Evolutionary conservation across 169 alveolate species (phyloP).

Genomic region (Plasmodium knowlesi): DNA sequence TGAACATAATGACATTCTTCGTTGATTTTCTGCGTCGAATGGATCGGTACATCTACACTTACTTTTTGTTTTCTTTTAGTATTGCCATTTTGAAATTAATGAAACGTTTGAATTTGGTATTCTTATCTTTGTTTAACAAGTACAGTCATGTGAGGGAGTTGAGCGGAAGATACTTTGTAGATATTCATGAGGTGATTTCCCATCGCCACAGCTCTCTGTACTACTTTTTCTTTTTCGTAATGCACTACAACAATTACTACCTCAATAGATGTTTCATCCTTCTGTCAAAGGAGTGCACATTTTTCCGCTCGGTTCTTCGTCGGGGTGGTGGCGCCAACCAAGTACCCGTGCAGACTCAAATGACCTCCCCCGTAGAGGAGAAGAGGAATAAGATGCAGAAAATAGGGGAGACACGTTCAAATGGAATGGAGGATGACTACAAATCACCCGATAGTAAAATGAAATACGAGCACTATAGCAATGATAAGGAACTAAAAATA

Average conservation of each 20-base stretch:
- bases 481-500: conserved; percentile 1
- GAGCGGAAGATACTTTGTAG: conserved; percentile 1
- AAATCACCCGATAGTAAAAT: neutral
- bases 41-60: neutral
- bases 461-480: neutral
- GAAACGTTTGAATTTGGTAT: neutral
- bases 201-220: conserved; percentile 19
- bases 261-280: conserved; percentile 5
- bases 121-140: neutral
- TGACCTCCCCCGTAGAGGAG: neutral
- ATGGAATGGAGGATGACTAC: neutral
- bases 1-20: conserved; percentile 62
- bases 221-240: conserved; percentile 64
- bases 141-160: conserved; percentile 35
- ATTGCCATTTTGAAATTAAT: conserved; percentile 5
- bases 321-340: neutral
- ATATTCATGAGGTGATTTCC: conserved; percentile 2
- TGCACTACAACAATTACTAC: conserved; percentile 40
- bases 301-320: neutral
- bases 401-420: neutral
- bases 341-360: neutral
- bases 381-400: conserved; percentile 16
- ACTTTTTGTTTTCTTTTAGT: conserved; percentile 13
- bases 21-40: conserved; percentile 15
- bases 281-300: neutral